Conservation (phyloP, 306 rosid genomes). For the Cajanus cajan region DNA sequence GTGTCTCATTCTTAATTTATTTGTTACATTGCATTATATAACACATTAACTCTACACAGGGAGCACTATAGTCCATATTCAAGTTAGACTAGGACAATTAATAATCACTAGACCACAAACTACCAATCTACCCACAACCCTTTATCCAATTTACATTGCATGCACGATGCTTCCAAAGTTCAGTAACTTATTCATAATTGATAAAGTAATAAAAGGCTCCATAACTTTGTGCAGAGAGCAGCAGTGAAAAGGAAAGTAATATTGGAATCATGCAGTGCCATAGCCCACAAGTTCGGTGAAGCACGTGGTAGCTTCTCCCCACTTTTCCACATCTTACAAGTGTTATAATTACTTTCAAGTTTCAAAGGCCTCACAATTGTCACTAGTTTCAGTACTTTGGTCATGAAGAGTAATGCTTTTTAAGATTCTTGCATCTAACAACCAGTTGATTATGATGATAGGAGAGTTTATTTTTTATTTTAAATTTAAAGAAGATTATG, state of each 20-base stretch:
- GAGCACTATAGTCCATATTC: constrained; percentile 37
- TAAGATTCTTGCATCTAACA: constrained; percentile 21
- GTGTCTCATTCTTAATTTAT: constrained; percentile 54
- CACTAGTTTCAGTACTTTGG: constrained; percentile 1
- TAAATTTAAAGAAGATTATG: background rate
- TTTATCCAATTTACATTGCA: constrained; percentile 26
- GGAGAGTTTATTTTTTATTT: background rate
- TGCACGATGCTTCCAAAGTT: constrained; percentile 7
- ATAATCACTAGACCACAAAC: background rate
- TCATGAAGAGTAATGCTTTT: background rate
- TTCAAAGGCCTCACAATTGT: background rate
- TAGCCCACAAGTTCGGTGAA: constrained; percentile 32
- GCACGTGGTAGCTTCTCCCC: constrained; percentile 38
- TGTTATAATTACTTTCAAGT: constrained; percentile 27
- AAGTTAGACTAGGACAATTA: background rate
- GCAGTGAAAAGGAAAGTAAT: background rate
- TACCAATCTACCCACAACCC: constrained; percentile 41
- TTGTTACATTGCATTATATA: constrained; percentile 30
- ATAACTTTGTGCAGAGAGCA: background rate
- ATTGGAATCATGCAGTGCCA: constrained; percentile 3
- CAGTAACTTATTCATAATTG: background rate
- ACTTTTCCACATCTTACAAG: constrained; percentile 26
- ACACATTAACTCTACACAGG: constrained; percentile 1
- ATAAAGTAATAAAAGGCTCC: background rate
- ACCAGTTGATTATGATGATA: background rate